Evolutionary conservation across 2,329 filamentous ascomycete species (phyloP), one percentile per base, ranked within the genome.

Genomic region (Pseudogymnoascus sp.): DNA sequence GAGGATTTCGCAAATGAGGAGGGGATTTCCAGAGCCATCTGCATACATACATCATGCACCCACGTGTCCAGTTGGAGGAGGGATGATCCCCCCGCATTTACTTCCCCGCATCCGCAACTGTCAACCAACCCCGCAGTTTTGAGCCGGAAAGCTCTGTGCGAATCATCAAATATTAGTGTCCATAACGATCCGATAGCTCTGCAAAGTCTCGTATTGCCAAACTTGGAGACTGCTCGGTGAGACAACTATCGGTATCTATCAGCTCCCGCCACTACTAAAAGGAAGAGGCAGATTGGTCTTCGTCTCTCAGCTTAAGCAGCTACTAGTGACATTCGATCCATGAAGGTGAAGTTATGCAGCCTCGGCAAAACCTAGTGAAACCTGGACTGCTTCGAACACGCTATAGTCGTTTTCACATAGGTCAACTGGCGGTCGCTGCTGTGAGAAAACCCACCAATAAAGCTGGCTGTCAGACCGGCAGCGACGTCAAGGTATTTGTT

Each of bases 11-110:
- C 7, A 52, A 52, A 52, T 52, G 26, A 52, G 45, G 26, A 52
- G 45, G 45, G 18, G 45, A 8, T 30, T 30, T 30, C 45, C 8
- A n/a, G 23, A 30, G 23, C n/a, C n/a, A 18, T 52, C 23, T 5
- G 10, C 23, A 30, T 26, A 18, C 30, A 26, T 5, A 15, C 23
- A 30, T 26, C 45, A 52, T 18, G 45, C n/a, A 52, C 45, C 30
- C 45, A 52, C 45, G 45, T 52, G 45, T 52, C 26, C 45, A 52
- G 45, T 52, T 15, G 45, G 26, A n/a, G 45, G 23, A 28, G 45
- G 26, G 45, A 30, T 52, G 45, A 52, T 52, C 45, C 26, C 41
- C 45, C 45, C 45, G 45, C 45, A 52, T 52, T 45, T 30, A 28
- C 9, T 52, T 52, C 45, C 45, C 45, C 45, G 45, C 45, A 52